These are phyloP conservation scores for Cicer pinnatifidum DNA, from an alignment of 306 rosid genomes.

Conservation along the genomic window DNA sequence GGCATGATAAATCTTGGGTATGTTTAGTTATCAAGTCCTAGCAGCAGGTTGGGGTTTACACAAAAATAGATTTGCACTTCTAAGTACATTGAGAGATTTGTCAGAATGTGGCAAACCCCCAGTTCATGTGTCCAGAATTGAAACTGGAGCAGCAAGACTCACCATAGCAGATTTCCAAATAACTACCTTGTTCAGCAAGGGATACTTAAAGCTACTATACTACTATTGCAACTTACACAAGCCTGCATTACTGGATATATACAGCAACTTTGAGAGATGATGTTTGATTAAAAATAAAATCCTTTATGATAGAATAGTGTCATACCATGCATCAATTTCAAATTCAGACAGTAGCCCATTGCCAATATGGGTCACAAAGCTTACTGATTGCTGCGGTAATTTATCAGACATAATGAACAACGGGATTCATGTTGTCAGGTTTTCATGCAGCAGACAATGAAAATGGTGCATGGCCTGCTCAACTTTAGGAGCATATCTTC, in stretches of 20 bases:
- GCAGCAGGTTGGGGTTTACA: neutral
- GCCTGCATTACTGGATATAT: neutral
- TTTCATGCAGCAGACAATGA: conserved; percentile 65
- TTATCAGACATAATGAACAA: neutral
- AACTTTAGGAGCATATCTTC: conserved; percentile 80
- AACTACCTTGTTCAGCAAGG: conserved; percentile 19
- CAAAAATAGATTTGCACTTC: neutral
- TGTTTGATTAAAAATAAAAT: conserved; percentile 3
- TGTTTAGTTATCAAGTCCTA: neutral
- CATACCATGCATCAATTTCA: conserved; percentile 21
- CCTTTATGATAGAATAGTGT: neutral
- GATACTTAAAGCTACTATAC: conserved; percentile 9
- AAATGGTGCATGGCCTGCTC: conserved; percentile 97
- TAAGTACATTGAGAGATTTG: neutral
- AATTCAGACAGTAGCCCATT: conserved; percentile 14
- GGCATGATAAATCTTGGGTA: neutral
- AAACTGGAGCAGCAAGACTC: conserved; percentile 20
- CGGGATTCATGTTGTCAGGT: conserved; percentile 46
- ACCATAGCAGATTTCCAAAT: neutral
- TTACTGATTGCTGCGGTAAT: neutral
- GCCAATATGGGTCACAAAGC: neutral
- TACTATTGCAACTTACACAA: conserved; percentile 1
- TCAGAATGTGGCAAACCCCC: neutral
- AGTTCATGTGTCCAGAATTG: neutral
- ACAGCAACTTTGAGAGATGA: neutral